These are phyloP conservation scores for Geotrichum ghanense DNA, from an alignment of 805 yeast genomes.

Conservation along the genomic window DNA sequence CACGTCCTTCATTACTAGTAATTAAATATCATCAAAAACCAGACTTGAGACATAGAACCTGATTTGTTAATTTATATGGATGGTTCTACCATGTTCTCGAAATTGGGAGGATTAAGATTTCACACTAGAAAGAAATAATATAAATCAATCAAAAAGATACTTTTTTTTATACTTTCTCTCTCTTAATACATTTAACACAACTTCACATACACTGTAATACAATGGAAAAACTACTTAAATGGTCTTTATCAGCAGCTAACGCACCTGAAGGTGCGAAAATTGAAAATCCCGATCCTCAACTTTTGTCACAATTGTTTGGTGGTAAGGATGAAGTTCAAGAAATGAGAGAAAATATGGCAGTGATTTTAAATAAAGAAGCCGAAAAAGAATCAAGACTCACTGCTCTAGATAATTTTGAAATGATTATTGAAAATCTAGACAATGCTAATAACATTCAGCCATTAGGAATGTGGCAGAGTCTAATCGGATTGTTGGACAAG, in stretches of 20 bases:
- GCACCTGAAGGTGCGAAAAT: constrained; percentile 11
- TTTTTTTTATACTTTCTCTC: background rate
- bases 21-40: too few relatives aligned
- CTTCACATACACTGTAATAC: background rate
- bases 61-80: too few relatives aligned
- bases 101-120: background rate
- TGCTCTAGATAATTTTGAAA: constrained; percentile 86
- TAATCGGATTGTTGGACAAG: constrained; percentile 42
- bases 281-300: constrained; percentile 69
- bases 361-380: constrained; percentile 47
- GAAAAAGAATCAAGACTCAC: constrained; percentile 51
- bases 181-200: background rate
- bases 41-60: too few relatives aligned
- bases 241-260: constrained; percentile 78
- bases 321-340: constrained; percentile 78
- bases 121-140: background rate
- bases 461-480: constrained; percentile 65
- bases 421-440: constrained; percentile 86
- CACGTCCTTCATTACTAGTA: too few relatives aligned
- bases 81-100: background rate
- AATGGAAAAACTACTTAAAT: constrained; percentile 85
- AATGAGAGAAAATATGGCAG: constrained; percentile 67
- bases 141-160: background rate
- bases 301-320: constrained; percentile 68
- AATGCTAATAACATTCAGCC: constrained; percentile 89